Base-by-base conservation (phyloP, 371 early-diverging fungal genomes). In the Saksenaea vasiformis region DNA sequence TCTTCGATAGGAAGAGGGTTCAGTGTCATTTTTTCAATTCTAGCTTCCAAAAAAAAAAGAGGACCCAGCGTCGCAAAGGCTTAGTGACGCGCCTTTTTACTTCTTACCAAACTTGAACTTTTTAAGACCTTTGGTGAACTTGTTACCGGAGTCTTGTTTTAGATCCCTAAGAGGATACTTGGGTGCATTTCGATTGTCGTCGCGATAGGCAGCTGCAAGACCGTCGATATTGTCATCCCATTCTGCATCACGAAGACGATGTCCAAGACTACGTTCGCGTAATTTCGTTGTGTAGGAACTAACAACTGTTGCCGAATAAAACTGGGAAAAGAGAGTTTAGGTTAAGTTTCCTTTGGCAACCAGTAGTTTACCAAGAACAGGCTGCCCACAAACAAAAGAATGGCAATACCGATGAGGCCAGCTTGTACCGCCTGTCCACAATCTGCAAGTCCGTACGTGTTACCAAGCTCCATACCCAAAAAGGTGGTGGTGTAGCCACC, bases 361-460 rank as follows among this genome's bases (percentile, higher is more conserved):
- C 7, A 4, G 9, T 2, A 13, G 36, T 58, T 67, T 68, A 80
- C 80, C 80, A 80, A 72, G 51, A 72, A 69, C 7, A 80, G 41
- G 24, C 70, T 70, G 0, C 81, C 81, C 3, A 76, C 67, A 68
- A 80, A 80, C 17, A 80, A 62, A 14, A 80, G 39, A 31, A 80
- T 73, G 15, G 76, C 81, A 38, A 71, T 59, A 19, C 76, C 78
- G 58, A 80, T 76, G 7, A 80, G 74, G 53, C 73, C 81, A n/a
- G 78, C 81, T 58, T 80, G 78, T 11, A 78, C 77, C 14, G 81
- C 81, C 54, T 80, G 81, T 13, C 56, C 68, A 60, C 81, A 80
- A 36, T 80, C 76, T 38, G 81, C 78, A 39, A 80, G 69, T 10
- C 81, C 81, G 56, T 80, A 80, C 0, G 78, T 78, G 36, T 76